Evolutionary conservation across 1,139 yeast species (phyloP), one percentile per base, ranked within the genome.

Genomic region (Groenewaldozyma sp.): DNA sequence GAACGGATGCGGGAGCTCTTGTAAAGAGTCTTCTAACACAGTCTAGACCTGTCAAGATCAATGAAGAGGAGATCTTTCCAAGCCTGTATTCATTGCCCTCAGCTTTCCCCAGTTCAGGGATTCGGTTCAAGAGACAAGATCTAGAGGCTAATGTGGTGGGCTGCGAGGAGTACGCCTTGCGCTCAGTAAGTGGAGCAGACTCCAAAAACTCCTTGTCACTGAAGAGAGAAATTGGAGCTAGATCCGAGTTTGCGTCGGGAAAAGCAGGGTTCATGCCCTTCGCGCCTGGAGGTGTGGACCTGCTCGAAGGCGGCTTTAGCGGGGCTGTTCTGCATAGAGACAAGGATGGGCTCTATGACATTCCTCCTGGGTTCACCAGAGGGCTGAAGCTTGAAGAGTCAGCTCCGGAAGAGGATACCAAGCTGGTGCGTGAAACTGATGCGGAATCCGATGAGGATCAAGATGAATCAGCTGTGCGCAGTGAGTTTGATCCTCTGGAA

Each of bases 221-320:
- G 43, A 77, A 71, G 33, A 70, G 98, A 48, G 73, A 78, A 44
- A 75, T 78, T 48, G 75, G 78, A 5, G 69, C 81, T 3, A 77
- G 76, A 48, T 67, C 70, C 21, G 82, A 78, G 39, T 65, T 78
- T 2, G 64, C 84, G 2, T 67, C 73, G 36, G 97, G 97, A 0
- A 70, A 77, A 5, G 72, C 94, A 0, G 73, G 78, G 18, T 83
- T 74, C 53, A 64, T 91, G 53, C 98, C 99, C 0, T 91, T 93
- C 57, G 80, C 82, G 40, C 98, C 98, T 0, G 97, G 98, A 49
- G 97, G 97, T 2, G 58, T 84, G 14, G 61, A 59, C 3, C 61
- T 76, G 47, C 64, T 63, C 29, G 61, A 58, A 13, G 65, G 62
- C 31, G 53, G 49, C 33, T 34, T 44, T 3, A 40, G 51, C 11